Percentiles rank a stretch among this genome's conserved stretches.
Evolutionary conservation across 1,284 basidiomycete species (phyloP).

Genomic region (Termitomyces sp.): DNA sequence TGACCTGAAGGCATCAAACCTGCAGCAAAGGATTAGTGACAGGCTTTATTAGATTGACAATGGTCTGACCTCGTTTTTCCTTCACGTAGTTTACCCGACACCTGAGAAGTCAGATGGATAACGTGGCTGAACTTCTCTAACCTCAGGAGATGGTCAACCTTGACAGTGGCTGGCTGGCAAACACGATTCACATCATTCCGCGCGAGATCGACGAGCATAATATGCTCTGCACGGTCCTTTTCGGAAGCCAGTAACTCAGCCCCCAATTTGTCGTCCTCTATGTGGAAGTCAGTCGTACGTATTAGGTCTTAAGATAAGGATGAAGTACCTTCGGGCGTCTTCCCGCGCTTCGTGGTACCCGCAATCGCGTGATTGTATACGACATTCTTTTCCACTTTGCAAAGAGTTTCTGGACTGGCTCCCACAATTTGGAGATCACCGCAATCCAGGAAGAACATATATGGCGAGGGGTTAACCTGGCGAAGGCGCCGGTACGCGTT

Average conservation of each 20-base stretch:
- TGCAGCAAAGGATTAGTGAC: constrained; percentile 24
- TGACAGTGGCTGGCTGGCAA: constrained; percentile 92
- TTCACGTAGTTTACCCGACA: constrained; percentile 82
- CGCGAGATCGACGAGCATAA: constrained; percentile 98
- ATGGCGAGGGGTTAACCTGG: constrained; percentile 95
- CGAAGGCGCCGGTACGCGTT: constrained; percentile 93
- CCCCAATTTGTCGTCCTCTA: constrained; percentile 86
- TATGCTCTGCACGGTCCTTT: constrained; percentile 97
- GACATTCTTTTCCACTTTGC: constrained; percentile 89
- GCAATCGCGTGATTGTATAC: constrained; percentile 99
- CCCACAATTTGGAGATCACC: constrained; percentile 92
- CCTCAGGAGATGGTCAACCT: constrained; percentile 93
- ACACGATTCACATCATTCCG: constrained; percentile 99
- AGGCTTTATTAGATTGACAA: background rate
- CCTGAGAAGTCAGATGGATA: constrained; percentile 95
- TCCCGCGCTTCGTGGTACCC: constrained; percentile 88
- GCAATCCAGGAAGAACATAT: constrained; percentile 99
- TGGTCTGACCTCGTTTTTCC: constrained; percentile 70
- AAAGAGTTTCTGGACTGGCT: constrained; percentile 96
- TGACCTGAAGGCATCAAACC: constrained; percentile 97
- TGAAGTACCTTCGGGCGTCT: constrained; percentile 68
- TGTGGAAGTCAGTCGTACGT: constrained; percentile 8
- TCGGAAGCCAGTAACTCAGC: constrained; percentile 75
- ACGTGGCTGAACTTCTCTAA: constrained; percentile 98
- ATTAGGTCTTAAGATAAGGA: constrained; percentile 4